Conservation (phyloP, 257 asterid species). For the Salvia hispanica region DNA sequence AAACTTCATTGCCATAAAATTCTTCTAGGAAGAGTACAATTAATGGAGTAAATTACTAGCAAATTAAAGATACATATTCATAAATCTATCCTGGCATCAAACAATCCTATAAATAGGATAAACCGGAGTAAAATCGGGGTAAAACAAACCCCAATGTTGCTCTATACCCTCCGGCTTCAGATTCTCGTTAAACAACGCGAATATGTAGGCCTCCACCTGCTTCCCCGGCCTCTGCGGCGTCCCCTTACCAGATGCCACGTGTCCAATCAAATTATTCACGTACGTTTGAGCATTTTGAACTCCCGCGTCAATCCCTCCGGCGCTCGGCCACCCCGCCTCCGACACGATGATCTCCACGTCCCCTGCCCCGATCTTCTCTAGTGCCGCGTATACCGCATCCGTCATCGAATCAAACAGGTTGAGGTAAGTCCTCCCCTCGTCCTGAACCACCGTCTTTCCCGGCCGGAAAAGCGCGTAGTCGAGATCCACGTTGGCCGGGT, state of each 20-base stretch:
- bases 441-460: neutral
- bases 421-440: slow-evolving; percentile 14
- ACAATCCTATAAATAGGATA: slow-evolving; percentile 20
- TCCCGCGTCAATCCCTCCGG: slow-evolving; percentile 40
- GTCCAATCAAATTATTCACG: slow-evolving; percentile 37
- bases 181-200: slow-evolving; percentile 44
- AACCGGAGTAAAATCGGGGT: slow-evolving; percentile 42
- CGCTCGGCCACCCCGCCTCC: slow-evolving; percentile 62
- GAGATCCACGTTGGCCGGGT: slow-evolving; percentile 31
- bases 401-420: slow-evolving; percentile 49
- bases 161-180: slow-evolving; percentile 8
- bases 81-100: no score
- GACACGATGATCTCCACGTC: slow-evolving; percentile 35
- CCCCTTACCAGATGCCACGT: slow-evolving; percentile 43
- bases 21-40: no score
- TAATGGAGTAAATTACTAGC: no score
- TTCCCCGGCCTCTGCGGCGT: slow-evolving; percentile 49
- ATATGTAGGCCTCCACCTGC: slow-evolving; percentile 38
- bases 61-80: no score
- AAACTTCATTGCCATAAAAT: no score
- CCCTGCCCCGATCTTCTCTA: slow-evolving; percentile 39
- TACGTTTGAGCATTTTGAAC: slow-evolving; percentile 39
- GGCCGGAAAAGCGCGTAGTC: slow-evolving; percentile 38
- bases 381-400: slow-evolving; percentile 45
- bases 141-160: slow-evolving; percentile 20